Conservation (phyloP, 192 early-diverging fungal species). For the Paraglomus brasilianum region DNA sequence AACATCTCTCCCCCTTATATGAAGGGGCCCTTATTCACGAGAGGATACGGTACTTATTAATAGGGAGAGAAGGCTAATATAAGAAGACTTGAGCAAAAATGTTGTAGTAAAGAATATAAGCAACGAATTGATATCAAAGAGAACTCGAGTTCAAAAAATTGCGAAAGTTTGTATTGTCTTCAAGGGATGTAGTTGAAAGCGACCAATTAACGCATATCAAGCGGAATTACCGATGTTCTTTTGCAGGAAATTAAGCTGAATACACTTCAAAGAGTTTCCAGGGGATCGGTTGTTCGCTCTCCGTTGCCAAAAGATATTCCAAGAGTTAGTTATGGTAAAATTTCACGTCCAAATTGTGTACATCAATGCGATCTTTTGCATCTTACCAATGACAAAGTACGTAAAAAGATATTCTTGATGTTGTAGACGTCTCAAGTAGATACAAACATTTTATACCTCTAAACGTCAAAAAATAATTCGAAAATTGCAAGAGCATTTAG, state of each 20-base stretch:
- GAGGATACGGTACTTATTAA: too few species aligned
- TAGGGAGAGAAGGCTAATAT: slow-evolving; percentile 19
- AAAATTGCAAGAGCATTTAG: neutral
- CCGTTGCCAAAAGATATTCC: slow-evolving; percentile 1
- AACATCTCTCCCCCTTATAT: too few species aligned
- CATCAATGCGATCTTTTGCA: neutral
- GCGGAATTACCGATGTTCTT: slow-evolving; percentile 23
- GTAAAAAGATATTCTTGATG: neutral
- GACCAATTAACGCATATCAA: slow-evolving; percentile 1
- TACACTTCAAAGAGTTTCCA: slow-evolving; percentile 2
- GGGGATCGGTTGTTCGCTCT: too few species aligned
- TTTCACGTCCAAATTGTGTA: slow-evolving; percentile 17
- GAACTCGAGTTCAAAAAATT: slow-evolving; percentile 6
- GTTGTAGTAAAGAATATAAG: slow-evolving; percentile 1
- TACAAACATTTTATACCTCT: neutral
- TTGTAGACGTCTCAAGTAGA: neutral
- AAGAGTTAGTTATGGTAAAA: slow-evolving; percentile 2
- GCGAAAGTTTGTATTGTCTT: slow-evolving; percentile 2
- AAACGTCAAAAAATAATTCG: neutral
- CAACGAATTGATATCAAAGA: slow-evolving; percentile 9
- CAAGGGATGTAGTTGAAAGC: neutral
- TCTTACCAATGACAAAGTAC: neutral
- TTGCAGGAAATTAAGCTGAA: slow-evolving; percentile 17
- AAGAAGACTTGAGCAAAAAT: slow-evolving; percentile 20
- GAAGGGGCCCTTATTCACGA: too few species aligned